phyloP scores from a whole-genome alignment of 192 early-diverging fungal species.

The Coemansia sp. region DNA sequence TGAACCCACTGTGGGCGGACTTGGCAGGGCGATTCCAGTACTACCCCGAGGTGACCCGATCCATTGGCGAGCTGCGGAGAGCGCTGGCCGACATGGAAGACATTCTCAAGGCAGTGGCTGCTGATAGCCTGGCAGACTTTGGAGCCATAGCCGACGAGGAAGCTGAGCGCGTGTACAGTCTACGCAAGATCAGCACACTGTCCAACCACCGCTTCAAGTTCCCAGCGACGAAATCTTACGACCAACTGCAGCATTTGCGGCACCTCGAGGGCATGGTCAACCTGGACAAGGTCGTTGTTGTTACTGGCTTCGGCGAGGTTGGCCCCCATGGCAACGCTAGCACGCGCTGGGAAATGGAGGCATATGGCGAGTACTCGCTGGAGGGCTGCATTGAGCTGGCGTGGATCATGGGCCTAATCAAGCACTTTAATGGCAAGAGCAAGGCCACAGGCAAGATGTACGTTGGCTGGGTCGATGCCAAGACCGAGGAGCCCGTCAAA shows the following conservation, averaged over 20 bases:
- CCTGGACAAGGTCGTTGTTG: slow-evolving; percentile 88
- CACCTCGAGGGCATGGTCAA: slow-evolving; percentile 76
- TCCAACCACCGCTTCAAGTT: slow-evolving; percentile 95
- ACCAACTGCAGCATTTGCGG: slow-evolving; percentile 62
- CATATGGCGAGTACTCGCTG: slow-evolving; percentile 63
- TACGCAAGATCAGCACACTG: slow-evolving; percentile 84
- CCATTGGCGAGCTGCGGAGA: slow-evolving; percentile 9
- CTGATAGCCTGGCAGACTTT: slow-evolving; percentile 77
- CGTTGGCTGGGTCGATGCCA: slow-evolving; percentile 84
- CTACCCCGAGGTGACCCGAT: slow-evolving; percentile 57
- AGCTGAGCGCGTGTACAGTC: slow-evolving; percentile 62
- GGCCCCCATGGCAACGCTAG: slow-evolving; percentile 88
- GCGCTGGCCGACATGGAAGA: slow-evolving; percentile 83
- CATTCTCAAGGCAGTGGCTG: slow-evolving; percentile 78
- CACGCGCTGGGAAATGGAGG: slow-evolving; percentile 98
- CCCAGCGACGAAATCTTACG: slow-evolving; percentile 62
- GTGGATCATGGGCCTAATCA: slow-evolving; percentile 96
- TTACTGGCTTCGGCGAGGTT: slow-evolving; percentile 92
- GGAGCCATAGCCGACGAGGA: slow-evolving; percentile 74
- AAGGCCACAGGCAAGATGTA: slow-evolving; percentile 55
- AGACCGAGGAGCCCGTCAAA: slow-evolving; percentile 76
- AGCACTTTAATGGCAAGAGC: slow-evolving; percentile 65
- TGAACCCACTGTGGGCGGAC: slow-evolving; percentile 90
- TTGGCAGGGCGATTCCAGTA: slow-evolving; percentile 90
- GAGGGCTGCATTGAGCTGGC: slow-evolving; percentile 90